phyloP scores from a whole-genome alignment of 257 asterid genomes.

The Thymus quinquecostatus region DNA sequence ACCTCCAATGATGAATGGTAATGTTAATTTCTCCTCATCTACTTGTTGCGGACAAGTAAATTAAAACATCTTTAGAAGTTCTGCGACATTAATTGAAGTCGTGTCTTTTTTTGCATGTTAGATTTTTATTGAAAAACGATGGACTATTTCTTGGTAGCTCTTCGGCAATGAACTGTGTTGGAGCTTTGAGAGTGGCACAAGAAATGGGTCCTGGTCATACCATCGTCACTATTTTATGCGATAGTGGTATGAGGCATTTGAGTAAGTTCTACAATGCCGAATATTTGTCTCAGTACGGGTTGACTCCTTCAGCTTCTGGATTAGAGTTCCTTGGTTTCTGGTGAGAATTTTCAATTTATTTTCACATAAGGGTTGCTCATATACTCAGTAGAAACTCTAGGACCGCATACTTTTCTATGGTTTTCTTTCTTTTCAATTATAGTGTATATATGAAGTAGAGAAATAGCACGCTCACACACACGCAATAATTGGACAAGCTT shows the following conservation, averaged over 20 bases:
- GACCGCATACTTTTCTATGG: not conserved
- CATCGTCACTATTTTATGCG: constrained; percentile 86
- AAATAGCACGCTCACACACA: not conserved
- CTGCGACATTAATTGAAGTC: not conserved
- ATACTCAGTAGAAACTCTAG: constrained; percentile 1
- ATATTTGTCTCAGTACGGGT: constrained; percentile 64
- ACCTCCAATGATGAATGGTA: constrained; percentile 8
- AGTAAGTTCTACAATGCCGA: constrained; percentile 73
- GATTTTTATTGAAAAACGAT: constrained; percentile 81
- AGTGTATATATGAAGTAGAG: not conserved
- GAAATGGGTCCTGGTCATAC: constrained; percentile 89
- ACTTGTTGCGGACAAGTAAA: not conserved
- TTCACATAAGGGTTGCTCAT: not conserved
- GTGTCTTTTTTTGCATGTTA: constrained; percentile 28
- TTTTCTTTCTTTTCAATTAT: not conserved
- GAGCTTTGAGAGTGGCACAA: constrained; percentile 86
- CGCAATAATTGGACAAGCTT: constrained; percentile 27
- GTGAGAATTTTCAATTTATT: constrained; percentile 36
- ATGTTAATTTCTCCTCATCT: constrained; percentile 3
- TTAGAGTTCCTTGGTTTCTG: constrained; percentile 69
- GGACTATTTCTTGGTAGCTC: constrained; percentile 99
- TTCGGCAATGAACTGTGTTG: constrained; percentile 97
- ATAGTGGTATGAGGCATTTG: constrained; percentile 94
- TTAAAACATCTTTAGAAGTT: not conserved
- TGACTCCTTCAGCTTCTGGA: constrained; percentile 71